Evolutionary conservation across 1,139 yeast genomes (phyloP), one percentile per base, ranked within the genome.

Genomic region (Blastobotrys raffinosifermentans): DNA sequence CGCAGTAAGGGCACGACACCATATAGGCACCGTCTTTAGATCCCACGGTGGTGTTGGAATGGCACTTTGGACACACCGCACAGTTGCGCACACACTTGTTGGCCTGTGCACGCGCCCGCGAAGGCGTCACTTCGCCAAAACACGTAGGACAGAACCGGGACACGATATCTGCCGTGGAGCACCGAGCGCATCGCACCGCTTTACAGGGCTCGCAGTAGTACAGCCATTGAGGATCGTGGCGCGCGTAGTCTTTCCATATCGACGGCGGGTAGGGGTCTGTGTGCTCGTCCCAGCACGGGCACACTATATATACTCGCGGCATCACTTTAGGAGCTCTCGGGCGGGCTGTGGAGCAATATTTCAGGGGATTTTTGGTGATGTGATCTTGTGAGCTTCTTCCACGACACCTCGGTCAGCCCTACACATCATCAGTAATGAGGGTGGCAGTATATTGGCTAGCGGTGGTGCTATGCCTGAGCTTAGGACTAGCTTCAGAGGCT

Each of bases 131-230:
- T 35, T 55, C 59, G 35, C 44, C 44, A 25, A 54, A 36, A 34
- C 60, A 55, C 18, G 44, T 39, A 7, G 60, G 60, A 32, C 60
- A 55, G 39, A 38, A 55, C 29, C 54, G 40, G 13, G 47, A 40
- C 13, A 51, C 49, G 4, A 55, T 39, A 21, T 55, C 60, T 18
- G 46, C 45, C 13, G 49, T 54, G 1, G 53, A 49, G 34, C 60
- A 55, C 23, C 46, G 37, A 7, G 46, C 46, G 37, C 60, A 55
- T 21, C 53, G 39, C 15, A 52, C 40, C 3, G 48, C 34, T 13
- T 44, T 43, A 29, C 60, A 55, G 10, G 35, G 32, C 27, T 49
- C 54, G 37, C 60, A 55, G 34, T 46, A 55, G 34, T 54, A 54
- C 18, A 55, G 41, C 35, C 44, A 46, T 33, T 50, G 54, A 16